Evolutionary conservation across 169 alveolate genomes (phyloP), one percentile per base, ranked within the genome.

Genomic region (Blepharisma undulans): DNA sequence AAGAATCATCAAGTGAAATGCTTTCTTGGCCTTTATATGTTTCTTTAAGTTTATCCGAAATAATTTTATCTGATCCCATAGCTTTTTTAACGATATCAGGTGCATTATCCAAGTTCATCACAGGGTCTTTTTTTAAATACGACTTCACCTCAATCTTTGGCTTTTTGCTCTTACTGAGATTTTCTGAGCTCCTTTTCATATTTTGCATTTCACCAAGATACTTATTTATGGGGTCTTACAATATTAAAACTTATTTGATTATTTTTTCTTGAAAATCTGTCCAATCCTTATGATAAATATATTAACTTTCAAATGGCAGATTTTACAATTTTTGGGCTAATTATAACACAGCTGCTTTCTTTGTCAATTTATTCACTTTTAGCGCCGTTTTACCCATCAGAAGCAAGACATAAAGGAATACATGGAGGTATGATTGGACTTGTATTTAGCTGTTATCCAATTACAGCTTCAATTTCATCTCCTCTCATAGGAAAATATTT

Each of bases 311-410:
- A 74, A 74, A 74, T 74, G 80, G 80, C 80, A 74, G 80, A 74
- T 74, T 74, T 25, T 29, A 29, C 80, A 74, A 25, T 79, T 27
- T 25, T 79, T 1, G 87, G 71, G 61, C 36, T 33, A 29, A n/a
- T 79, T 27, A 27, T 79, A n/a, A 29, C 33, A 22, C 80, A 74
- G 33, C 29, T 74, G 80, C 87, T 79, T 25, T 27, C 87, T 84
- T 25, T 22, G 10, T 84, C 89, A 36, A 60, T 84, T 30, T 59
- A 84, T 22, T 84, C 89, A 19, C 77, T 84, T 6, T 36, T 84
- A 84, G 89, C 89, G 8, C 89, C 89, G 22, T 84, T 84, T 30
- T 60, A 25, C n/a, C 89, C 89, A 7, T 22, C 79, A 36, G 34
- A 22, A 12, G 74, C 89, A 36, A 32, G 60, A n/a, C 33, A 84